Percentiles rank a stretch among this genome's conserved stretches.
Conservation (phyloP, 768 basidiomycete genomes). For the Boletellus ananas region DNA sequence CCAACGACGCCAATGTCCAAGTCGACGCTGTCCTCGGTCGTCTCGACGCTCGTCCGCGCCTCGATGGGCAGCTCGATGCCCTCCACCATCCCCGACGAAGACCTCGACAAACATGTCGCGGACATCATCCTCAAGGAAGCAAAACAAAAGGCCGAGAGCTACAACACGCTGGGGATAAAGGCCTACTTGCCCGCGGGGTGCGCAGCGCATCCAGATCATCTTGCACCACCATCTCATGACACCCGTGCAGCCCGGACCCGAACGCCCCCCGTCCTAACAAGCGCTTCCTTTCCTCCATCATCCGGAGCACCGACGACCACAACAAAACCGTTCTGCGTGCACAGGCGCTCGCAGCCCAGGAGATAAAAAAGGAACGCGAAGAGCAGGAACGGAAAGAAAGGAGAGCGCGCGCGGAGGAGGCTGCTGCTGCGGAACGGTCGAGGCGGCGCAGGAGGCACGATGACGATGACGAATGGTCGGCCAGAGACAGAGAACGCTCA, state of each 20-base stretch:
- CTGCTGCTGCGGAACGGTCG: constrained; percentile 60
- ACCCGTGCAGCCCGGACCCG: constrained; percentile 50
- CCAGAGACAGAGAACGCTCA: constrained; percentile 37
- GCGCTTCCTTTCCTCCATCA: constrained; percentile 79
- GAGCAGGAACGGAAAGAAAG: constrained; percentile 63
- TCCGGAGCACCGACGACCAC: constrained; percentile 93
- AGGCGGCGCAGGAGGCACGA: constrained; percentile 36
- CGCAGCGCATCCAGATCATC: constrained; percentile 33
- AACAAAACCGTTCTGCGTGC: constrained; percentile 79
- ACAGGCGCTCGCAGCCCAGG: constrained; percentile 69
- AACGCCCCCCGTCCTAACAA: constrained; percentile 80
- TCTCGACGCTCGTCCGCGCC: constrained; percentile 74
- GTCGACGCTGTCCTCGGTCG: constrained; percentile 76
- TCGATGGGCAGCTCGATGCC: constrained; percentile 68
- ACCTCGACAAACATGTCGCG: constrained; percentile 89
- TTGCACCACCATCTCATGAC: background rate
- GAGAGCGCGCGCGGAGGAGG: constrained; percentile 69
- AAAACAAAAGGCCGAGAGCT: constrained; percentile 82
- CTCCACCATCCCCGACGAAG: constrained; percentile 64
- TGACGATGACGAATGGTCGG: constrained; percentile 32
- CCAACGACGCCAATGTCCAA: constrained; percentile 33
- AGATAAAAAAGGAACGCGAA: constrained; percentile 64
- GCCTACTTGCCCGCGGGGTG: constrained; percentile 63
- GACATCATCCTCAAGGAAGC: constrained; percentile 91
- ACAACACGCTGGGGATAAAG: constrained; percentile 69